Percentiles rank a stretch among this genome's conserved stretches.
These are phyloP conservation scores for Trametes villosa DNA, from an alignment of 768 basidiomycete genomes.

Conservation along the genomic window DNA sequence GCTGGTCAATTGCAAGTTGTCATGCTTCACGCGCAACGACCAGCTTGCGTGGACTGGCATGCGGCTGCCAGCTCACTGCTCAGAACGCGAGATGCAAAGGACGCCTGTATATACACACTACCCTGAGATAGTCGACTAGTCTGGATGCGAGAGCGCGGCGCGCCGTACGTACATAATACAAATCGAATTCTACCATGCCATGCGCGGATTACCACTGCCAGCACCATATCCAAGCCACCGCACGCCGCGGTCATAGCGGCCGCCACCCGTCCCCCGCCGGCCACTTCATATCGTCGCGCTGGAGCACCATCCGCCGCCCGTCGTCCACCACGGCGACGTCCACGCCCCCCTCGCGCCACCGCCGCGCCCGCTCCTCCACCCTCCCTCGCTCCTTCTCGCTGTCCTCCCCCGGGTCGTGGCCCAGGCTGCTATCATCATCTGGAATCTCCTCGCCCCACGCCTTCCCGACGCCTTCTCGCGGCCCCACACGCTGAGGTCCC, in stretches of 20 bases:
- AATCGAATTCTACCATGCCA: conserved; percentile 4
- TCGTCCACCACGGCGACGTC: conserved; percentile 17
- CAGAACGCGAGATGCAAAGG: background rate
- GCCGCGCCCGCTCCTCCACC: conserved; percentile 22
- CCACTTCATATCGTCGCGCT: conserved; percentile 63
- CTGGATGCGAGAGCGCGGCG: background rate
- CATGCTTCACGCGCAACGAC: too few species aligned
- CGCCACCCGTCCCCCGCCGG: conserved; percentile 62
- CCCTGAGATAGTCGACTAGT: background rate
- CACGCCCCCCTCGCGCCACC: conserved; percentile 21
- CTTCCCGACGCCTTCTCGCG: background rate
- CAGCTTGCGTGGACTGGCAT: too few species aligned
- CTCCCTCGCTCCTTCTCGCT: conserved; percentile 20
- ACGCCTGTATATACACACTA: background rate
- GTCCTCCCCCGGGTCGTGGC: conserved; percentile 19
- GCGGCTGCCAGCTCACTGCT: too few species aligned
- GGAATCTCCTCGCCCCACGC: background rate
- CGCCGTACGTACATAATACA: conserved; percentile 10
- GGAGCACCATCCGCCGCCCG: conserved; percentile 29
- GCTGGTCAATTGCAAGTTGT: too few species aligned
- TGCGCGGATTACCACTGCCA: background rate
- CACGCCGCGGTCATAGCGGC: conserved; percentile 36
- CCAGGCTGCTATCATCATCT: conserved; percentile 31
- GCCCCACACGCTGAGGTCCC: background rate
- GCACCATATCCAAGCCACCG: background rate